Evolutionary conservation across 2,329 filamentous ascomycete species (phyloP).

Genomic region (Diaporthe capsici): DNA sequence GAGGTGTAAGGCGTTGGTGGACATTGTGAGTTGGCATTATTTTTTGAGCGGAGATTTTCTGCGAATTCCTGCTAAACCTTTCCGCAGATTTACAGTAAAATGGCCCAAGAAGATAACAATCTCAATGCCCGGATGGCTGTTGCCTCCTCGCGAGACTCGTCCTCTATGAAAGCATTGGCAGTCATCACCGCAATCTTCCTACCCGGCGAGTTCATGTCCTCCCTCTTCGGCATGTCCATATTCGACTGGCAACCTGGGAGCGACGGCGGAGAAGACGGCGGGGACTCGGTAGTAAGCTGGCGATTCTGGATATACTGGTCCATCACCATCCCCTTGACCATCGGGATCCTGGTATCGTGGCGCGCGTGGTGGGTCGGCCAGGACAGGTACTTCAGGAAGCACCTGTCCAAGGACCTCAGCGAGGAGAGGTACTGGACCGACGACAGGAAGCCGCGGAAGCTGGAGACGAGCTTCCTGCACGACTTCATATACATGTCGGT

Average conservation of each 20-base stretch:
- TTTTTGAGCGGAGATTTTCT: too few species aligned
- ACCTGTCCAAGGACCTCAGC: constrained; percentile 61
- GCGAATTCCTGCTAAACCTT: too few species aligned
- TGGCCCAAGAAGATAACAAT: constrained; percentile 64
- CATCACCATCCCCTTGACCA: constrained; percentile 58
- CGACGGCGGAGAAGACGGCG: constrained; percentile 49
- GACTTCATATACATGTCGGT: constrained; percentile 60
- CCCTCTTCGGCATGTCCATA: constrained; percentile 62
- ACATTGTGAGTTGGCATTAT: constrained; percentile 54
- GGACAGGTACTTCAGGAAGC: constrained; percentile 61
- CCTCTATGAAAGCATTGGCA: constrained; percentile 63
- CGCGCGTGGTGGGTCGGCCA: constrained; percentile 64
- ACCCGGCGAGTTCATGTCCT: constrained; percentile 61
- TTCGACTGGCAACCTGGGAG: constrained; percentile 60
- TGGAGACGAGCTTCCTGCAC: constrained; percentile 59
- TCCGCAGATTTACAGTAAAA: constrained; percentile 65
- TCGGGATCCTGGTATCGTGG: constrained; percentile 58
- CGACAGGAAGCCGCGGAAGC: constrained; percentile 57
- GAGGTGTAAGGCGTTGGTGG: constrained; percentile 61
- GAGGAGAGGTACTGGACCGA: constrained; percentile 64
- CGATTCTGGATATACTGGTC: constrained; percentile 64
- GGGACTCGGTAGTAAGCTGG: constrained; percentile 53
- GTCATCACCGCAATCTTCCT: constrained; percentile 64
- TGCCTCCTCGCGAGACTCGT: constrained; percentile 58
- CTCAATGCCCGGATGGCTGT: constrained; percentile 59